Percentiles rank a stretch among this genome's conserved stretches.
Conservation (phyloP, 2,329 filamentous ascomycete genomes). For the Aspergillus persii region DNA sequence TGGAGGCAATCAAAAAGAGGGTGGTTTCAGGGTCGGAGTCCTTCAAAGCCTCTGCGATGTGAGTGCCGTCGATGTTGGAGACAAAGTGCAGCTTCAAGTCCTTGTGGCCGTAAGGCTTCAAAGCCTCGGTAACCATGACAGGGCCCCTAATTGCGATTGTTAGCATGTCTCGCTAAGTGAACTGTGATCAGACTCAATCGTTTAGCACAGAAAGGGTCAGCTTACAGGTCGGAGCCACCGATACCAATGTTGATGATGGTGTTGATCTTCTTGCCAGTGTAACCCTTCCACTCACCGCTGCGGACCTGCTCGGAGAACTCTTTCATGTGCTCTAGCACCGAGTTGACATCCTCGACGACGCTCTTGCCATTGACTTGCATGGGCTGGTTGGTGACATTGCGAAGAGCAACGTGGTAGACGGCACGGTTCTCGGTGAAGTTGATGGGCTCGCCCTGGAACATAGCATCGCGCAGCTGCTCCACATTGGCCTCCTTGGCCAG, state of each 20-base stretch:
- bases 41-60: constrained; percentile 89
- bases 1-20: constrained; percentile 97
- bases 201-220: constrained; percentile 19
- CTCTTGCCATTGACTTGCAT: constrained; percentile 86
- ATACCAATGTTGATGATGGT: constrained; percentile 98
- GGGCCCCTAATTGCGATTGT: constrained; percentile 63
- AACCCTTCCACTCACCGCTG: constrained; percentile 95
- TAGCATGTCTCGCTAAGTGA: constrained; percentile 12
- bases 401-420: constrained; percentile 91
- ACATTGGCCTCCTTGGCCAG: constrained; percentile 88
- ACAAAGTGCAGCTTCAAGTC: constrained; percentile 94
- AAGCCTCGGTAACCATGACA: constrained; percentile 97
- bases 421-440: constrained; percentile 98
- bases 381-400: constrained; percentile 80
- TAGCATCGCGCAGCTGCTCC: constrained; percentile 90
- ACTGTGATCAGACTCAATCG: not conserved
- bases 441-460: constrained; percentile 98
- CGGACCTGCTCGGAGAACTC: constrained; percentile 94
- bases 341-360: constrained; percentile 90
- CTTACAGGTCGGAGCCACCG: constrained; percentile 95
- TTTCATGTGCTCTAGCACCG: constrained; percentile 94
- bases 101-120: constrained; percentile 88
- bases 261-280: constrained; percentile 93
- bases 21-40: constrained; percentile 93
- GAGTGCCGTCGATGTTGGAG: constrained; percentile 98